A percentile compares a stretch with the other conserved stretches of the same genome.
phyloP scores from a whole-genome alignment of 805 yeast species.

The Starmerella etchellsii region DNA sequence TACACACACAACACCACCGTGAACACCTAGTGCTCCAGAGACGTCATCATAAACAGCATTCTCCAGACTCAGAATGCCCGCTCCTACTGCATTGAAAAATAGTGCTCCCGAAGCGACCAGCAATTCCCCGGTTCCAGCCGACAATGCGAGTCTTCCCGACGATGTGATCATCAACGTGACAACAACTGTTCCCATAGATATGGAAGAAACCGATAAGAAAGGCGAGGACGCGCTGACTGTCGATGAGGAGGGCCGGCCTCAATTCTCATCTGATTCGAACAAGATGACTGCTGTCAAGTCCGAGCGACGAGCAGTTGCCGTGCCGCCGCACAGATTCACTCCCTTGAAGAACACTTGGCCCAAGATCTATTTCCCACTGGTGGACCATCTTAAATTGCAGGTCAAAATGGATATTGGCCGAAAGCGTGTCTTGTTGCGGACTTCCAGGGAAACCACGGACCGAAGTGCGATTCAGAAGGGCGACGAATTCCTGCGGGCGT shows the following conservation, averaged over 20 bases:
- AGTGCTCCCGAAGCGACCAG: constrained; percentile 15
- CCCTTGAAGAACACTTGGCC: constrained; percentile 87
- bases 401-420: constrained; percentile 81
- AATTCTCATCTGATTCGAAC: constrained; percentile 61
- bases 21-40: too few species aligned
- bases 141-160: too few species aligned
- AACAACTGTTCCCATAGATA: constrained; percentile 26
- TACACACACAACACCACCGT: too few species aligned
- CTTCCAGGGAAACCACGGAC: constrained; percentile 72
- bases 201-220: constrained; percentile 20
- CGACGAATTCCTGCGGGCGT: constrained; percentile 91
- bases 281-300: constrained; percentile 55
- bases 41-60: too few species aligned
- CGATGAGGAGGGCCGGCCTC: constrained; percentile 82
- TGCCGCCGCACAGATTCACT: constrained; percentile 95
- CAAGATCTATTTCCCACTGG: constrained; percentile 89
- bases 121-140: constrained; percentile 3
- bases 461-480: constrained; percentile 95
- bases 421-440: constrained; percentile 78
- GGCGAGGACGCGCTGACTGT: constrained; percentile 33
- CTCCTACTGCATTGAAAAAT: constrained; percentile 28
- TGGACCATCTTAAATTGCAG: constrained; percentile 86
- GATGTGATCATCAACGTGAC: constrained; percentile 36
- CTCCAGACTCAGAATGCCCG: too few species aligned
- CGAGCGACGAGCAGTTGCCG: constrained; percentile 78